Evolutionary conservation across 108 stramenopile genomes (phyloP), one percentile per base, ranked within the genome.

Genomic region (Conticribra guillardii): DNA sequence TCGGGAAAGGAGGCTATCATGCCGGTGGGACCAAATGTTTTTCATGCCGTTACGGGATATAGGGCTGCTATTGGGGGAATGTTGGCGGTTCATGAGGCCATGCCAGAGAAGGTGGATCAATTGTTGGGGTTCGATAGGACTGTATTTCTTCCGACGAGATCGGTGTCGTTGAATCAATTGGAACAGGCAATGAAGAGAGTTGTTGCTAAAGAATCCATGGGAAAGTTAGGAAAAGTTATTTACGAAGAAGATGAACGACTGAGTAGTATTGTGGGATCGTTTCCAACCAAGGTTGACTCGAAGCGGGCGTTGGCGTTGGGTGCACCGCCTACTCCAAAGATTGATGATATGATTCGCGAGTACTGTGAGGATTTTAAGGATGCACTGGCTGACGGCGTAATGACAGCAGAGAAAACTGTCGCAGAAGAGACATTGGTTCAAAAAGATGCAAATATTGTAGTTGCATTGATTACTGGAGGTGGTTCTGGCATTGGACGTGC

Each of bases 401-500:
- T 3, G 30, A 30, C 64, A 24, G 41, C 27, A 14, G 19, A 59
- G 17, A 19, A 46, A 24, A 45, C 52, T n/a, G n/a, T n/a, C n/a
- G n/a, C n/a, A n/a, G n/a, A n/a, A n/a, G n/a, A n/a, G n/a, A n/a
- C n/a, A n/a, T n/a, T n/a, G n/a, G n/a, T n/a, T n/a, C n/a, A n/a
- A n/a, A n/a, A n/a, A n/a, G n/a, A n/a, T n/a, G n/a, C n/a, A 16
- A 58, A 64, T 55, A 30, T 18, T 14, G 77, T 74, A 24, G 82
- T 89, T 1, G 91, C 91, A 2, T 34, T 89, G 33, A 62, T 92
- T 52, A 92, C 91, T 15, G 91, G 91, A 8, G 89, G 76, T 18
- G 89, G 91, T 14, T 60, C 65, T 32, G 85, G 87, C 23, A 89
- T 92, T 61, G 91, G 91, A n/a, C 82, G 83, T 24, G 91, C 87